Evolutionary conservation across 371 early-diverging fungal species (phyloP).

Genomic region (Gilbertella persicaria): DNA sequence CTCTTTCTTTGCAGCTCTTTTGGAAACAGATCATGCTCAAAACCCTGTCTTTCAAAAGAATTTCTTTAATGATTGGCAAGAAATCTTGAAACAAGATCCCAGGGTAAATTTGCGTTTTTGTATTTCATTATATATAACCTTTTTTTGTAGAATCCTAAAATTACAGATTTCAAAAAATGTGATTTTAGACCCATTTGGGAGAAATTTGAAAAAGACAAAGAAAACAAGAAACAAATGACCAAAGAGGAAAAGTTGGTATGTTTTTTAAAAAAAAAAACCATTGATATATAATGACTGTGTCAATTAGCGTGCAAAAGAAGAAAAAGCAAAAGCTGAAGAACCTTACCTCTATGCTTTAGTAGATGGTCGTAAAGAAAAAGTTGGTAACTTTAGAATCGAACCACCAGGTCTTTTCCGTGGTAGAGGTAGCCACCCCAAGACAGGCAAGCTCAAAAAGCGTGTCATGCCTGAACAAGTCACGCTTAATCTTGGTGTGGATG

Average conservation of each 20-base stretch:
- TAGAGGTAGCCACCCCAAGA: conserved; percentile 95
- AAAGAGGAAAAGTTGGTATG: conserved; percentile 87
- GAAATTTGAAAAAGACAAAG: conserved; percentile 76
- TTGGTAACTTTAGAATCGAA: conserved; percentile 96
- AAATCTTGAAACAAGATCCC: conserved; percentile 63
- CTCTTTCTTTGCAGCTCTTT: conserved; percentile 86
- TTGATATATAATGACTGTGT: not conserved
- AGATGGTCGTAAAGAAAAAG: conserved; percentile 94
- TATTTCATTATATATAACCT: conserved; percentile 2
- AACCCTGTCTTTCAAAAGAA: conserved; percentile 88
- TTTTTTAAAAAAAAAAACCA: not conserved
- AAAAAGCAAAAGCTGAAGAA: conserved; percentile 72
- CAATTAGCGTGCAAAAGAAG: conserved; percentile 65
- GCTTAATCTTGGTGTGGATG: conserved; percentile 84
- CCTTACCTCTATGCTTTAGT: conserved; percentile 74
- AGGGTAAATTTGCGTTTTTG: conserved; percentile 46
- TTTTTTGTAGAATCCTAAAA: conserved; percentile 60
- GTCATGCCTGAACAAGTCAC: conserved; percentile 93
- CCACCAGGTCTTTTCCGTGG: conserved; percentile 97
- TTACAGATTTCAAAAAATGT: conserved; percentile 82
- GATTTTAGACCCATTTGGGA: conserved; percentile 89
- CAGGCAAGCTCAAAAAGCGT: conserved; percentile 87
- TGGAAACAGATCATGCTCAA: conserved; percentile 83
- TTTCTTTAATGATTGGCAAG: conserved; percentile 88
- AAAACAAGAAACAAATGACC: conserved; percentile 79